Evolutionary conservation across 441 rosid species (phyloP).

Genomic region (Croton setiger): DNA sequence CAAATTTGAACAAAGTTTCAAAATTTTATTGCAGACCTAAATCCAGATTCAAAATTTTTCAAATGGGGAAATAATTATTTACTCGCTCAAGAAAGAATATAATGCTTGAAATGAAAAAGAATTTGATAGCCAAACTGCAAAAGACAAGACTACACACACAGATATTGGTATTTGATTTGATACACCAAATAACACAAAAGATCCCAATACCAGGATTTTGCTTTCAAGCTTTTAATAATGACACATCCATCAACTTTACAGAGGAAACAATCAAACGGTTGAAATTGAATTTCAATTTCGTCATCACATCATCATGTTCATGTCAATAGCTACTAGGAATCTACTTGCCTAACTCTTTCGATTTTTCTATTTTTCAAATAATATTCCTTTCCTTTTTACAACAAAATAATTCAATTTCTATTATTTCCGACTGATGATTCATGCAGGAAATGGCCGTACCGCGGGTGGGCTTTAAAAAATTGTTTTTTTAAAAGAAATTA

Average conservation of each 20-base stretch:
- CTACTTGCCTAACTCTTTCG: constrained; percentile 9
- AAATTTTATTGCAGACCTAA: too few species aligned
- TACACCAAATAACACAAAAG: not conserved
- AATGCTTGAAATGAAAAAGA: constrained; percentile 20
- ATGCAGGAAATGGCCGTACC: too few species aligned
- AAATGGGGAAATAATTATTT: too few species aligned
- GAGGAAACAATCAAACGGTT: constrained; percentile 18
- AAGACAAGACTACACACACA: constrained; percentile 14
- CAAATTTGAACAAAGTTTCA: too few species aligned
- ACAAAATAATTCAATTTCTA: constrained; percentile 13
- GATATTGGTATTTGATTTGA: not conserved
- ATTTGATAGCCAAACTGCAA: constrained; percentile 20
- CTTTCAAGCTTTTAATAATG: constrained; percentile 50
- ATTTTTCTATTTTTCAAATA: not conserved
- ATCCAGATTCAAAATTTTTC: too few species aligned
- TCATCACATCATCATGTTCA: constrained; percentile 23
- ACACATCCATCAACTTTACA: constrained; percentile 44
- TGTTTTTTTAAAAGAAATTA: too few species aligned
- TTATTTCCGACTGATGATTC: too few species aligned
- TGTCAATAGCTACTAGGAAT: constrained; percentile 6
- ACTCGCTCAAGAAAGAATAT: too few species aligned
- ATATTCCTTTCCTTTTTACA: constrained; percentile 15
- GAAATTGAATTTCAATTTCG: constrained; percentile 21
- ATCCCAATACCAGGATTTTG: constrained; percentile 10
- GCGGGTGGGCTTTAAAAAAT: too few species aligned